A percentile compares a stretch with the other conserved stretches of the same genome.
phyloP scores from a whole-genome alignment of 2,329 filamentous ascomycete genomes.

The Clonostachys solani region DNA sequence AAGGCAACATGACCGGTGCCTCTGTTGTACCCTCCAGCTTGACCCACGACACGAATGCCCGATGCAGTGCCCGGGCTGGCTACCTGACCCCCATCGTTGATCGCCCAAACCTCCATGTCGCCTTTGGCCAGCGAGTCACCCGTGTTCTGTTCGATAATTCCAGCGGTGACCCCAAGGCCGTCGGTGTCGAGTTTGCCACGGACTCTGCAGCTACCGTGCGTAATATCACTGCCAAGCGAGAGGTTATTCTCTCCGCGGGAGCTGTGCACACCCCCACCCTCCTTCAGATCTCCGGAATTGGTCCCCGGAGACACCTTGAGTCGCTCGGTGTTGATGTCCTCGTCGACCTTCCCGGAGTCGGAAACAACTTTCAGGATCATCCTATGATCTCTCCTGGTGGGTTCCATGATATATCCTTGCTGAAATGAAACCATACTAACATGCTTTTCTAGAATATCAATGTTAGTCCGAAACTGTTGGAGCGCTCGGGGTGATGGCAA shows the following conservation, averaged over 20 bases:
- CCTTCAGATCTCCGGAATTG: conserved; percentile 33
- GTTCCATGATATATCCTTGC: too few species aligned
- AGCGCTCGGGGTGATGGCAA: too few species aligned
- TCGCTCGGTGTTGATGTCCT: conserved; percentile 38
- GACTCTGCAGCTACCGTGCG: conserved; percentile 7
- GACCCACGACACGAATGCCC: conserved; percentile 41
- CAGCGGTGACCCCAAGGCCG: conserved; percentile 30
- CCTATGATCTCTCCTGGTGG: conserved; percentile 4
- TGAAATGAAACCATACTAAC: too few species aligned
- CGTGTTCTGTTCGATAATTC: conserved; percentile 42
- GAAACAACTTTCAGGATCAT: conserved; percentile 50
- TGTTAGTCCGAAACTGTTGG: too few species aligned
- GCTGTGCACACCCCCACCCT: conserved; percentile 38
- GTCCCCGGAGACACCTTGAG: conserved; percentile 29
- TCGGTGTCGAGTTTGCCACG: conserved; percentile 45
- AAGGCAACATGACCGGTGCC: conserved; percentile 32
- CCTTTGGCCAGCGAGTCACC: conserved; percentile 48
- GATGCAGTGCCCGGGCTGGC: conserved; percentile 39
- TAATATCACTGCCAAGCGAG: too few species aligned
- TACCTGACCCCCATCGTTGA: conserved; percentile 49
- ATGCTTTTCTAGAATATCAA: too few species aligned
- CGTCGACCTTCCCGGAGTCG: conserved; percentile 46
- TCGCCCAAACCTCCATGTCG: conserved; percentile 47
- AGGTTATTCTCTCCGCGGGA: conserved; percentile 31
- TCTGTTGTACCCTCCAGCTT: conserved; percentile 8